Evolutionary conservation across 1,284 basidiomycete genomes (phyloP).

Genomic region (Limonomyces culmigenus): DNA sequence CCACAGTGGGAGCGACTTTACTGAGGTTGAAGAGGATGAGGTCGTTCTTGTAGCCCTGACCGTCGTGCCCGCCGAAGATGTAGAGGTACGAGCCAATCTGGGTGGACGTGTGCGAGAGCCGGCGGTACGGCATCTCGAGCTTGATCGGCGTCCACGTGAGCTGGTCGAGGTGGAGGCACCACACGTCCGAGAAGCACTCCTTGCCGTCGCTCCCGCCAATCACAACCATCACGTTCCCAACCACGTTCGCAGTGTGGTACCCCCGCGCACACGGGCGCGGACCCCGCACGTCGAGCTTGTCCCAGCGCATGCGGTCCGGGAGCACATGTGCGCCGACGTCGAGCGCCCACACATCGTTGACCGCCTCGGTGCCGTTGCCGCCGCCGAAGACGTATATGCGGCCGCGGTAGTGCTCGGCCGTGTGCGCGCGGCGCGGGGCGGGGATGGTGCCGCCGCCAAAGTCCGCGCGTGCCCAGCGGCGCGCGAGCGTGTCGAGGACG

Average conservation of each 20-base stretch:
- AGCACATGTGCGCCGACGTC: conserved; percentile 42
- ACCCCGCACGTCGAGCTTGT: conserved; percentile 30
- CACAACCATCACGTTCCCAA: conserved; percentile 72
- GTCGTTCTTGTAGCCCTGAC: conserved; percentile 61
- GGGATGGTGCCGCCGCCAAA: conserved; percentile 27
- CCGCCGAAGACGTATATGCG: conserved; percentile 84
- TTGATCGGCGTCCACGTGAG: conserved; percentile 54
- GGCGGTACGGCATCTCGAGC: conserved; percentile 38
- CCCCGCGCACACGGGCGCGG: conserved; percentile 56
- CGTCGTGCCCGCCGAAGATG: conserved; percentile 80
- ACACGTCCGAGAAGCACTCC: conserved; percentile 75
- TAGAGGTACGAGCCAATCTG: conserved; percentile 91
- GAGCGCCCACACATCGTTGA: conserved; percentile 83
- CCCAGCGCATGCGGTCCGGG: conserved; percentile 44
- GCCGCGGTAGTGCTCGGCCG: conserved; percentile 57
- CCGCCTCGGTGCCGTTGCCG: conserved; percentile 75
- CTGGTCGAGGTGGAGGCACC: conserved; percentile 71
- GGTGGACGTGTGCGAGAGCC: conserved; percentile 76
- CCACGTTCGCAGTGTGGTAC: conserved; percentile 81
- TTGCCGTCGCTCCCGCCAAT: conserved; percentile 69
- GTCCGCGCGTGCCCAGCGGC: conserved; percentile 44
- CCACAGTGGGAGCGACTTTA: too few species aligned
- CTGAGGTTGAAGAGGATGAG: conserved; percentile 78
- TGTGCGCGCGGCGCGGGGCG: conserved; percentile 72
- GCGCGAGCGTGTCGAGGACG: conserved; percentile 63